Percentiles rank a stretch among this genome's conserved stretches.
Evolutionary conservation across 1,284 basidiomycete species (phyloP).

Genomic region (Naganishia liquefaciens): DNA sequence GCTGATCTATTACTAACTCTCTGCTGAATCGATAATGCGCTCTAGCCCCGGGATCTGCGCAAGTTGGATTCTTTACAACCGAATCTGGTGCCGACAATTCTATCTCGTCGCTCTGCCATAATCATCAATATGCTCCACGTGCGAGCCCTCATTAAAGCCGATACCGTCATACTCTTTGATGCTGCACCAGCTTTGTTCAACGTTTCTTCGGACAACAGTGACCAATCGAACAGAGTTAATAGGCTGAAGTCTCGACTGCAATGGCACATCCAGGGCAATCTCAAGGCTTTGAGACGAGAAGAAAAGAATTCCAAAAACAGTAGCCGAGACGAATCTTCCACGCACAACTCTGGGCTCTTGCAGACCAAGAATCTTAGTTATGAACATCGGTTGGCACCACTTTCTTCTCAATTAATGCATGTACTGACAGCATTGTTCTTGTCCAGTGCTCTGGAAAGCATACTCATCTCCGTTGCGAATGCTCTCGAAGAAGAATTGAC

Average conservation of each 20-base stretch:
- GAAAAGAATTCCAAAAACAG: background rate
- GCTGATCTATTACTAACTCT: background rate
- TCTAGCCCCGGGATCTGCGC: conserved; percentile 87
- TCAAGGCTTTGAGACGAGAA: conserved; percentile 35
- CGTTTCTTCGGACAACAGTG: background rate
- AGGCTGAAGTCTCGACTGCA: conserved; percentile 81
- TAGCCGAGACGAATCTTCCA: too few relatives aligned
- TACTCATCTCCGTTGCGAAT: conserved; percentile 80
- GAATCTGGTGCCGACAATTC: conserved; percentile 90
- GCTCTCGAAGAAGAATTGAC: conserved; percentile 92
- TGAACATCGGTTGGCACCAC: conserved; percentile 74
- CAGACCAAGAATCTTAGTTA: conserved; percentile 67
- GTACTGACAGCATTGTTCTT: background rate
- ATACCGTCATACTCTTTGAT: conserved; percentile 89
- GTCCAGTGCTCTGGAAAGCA: conserved; percentile 79
- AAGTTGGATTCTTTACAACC: conserved; percentile 94
- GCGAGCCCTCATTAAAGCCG: conserved; percentile 88
- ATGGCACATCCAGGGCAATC: conserved; percentile 77
- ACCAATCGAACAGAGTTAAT: conserved; percentile 61
- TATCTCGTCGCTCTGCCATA: conserved; percentile 83
- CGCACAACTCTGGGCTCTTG: background rate
- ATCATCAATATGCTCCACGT: conserved; percentile 94
- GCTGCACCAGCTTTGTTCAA: conserved; percentile 65
- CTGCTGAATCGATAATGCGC: background rate
- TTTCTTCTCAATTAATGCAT: conserved; percentile 2